Evolutionary conservation across 257 asterid species (phyloP), one percentile per base, ranked within the genome.

Genomic region (Solanum corneliomulleri): DNA sequence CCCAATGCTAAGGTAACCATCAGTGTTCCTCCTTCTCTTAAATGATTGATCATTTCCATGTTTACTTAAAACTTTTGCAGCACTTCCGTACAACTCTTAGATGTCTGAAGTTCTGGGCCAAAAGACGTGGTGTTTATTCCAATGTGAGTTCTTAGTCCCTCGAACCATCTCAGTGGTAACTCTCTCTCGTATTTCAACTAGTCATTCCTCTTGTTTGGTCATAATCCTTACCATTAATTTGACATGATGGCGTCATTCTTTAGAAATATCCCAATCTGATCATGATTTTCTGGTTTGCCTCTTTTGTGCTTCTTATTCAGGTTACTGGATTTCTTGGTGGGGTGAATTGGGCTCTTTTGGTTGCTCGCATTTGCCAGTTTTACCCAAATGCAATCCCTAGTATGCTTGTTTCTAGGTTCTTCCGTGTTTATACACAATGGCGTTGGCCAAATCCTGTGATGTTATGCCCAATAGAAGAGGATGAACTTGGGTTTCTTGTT

Each of bases 1-100:
- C 99, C 99, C 60, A 90, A 95, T 78, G 89, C 94, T 86, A 92
- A 95, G 98, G 99, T 95, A 87, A 86, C 64, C 87, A 68, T 62
- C 15, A 35, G 87, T 64, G 35, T 42, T 80, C 33, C 82, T 39
- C 56, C 56, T 75, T 12, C 16, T 31, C 52, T 39, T 75, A 31
- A 77, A 42, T 80, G 78, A 62, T 86, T 20, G 44, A 64, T n/a
- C 14, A 64, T 42, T 47, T 69, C 56, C 71, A 87, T 80, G 82
- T 80, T 87, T 31, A 80, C 58, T 84, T 23, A 37, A 84, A 84
- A 70, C 58, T 42, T 84, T 66, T 89, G 86, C 88, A 91, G 93
- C 89, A 77, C 84, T 91, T 91, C 86, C 89, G 91, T 62, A 91
- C 93, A 27, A 88, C 93, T 23, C 85, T 91, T 86, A 89, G 91